Evolutionary conservation across 1,284 basidiomycete genomes (phyloP), one percentile per base, ranked within the genome.

Genomic region (Tylopilus sp.): DNA sequence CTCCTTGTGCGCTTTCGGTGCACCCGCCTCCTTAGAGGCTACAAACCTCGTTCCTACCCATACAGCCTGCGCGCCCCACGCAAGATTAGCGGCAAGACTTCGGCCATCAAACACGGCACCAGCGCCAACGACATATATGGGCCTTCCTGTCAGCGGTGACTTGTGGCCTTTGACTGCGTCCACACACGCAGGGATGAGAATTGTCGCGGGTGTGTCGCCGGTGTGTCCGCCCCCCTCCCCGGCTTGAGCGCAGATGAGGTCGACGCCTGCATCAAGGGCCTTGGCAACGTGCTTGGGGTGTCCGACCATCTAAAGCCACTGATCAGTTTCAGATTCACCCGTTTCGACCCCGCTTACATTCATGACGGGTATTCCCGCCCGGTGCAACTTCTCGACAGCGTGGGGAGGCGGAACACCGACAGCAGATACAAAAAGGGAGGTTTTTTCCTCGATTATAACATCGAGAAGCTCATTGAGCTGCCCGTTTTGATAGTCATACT

Each of bases 31-130:
- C 17, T 70, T 76, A 18, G 80, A 76, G 15, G 92, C 93, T 24
- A 96, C 90, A 64, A 96, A 96, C 36, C 93, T 81, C 1, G 89
- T 91, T 34, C 90, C 89, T 38, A 88, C 86, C 80, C 68, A 93
- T 73, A 73, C 81, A 44, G 73, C 91, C 60, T 88, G 77, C 28
- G 91, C 91, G 57, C 91, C 91, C 78, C 83, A 92, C 64, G 83
- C 77, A 46, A 94, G 71, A 61, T 91, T 87, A 15, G 91, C 88
- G 11, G 90, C 91, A n/a, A 94, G 76, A 46, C 87, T 80, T 47
- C 90, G 78, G 7, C 92, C 92, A 59, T 93, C 89, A 64, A 80
- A 89, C 20, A 94, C 85, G 0, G 88, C 91, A 33, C 91, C 91
- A 9, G 92, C 91, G 29, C 88, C 91, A 53, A 94, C 71, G 36